Conservation (phyloP, 345 rosid species). For the Salix arbutifolia region DNA sequence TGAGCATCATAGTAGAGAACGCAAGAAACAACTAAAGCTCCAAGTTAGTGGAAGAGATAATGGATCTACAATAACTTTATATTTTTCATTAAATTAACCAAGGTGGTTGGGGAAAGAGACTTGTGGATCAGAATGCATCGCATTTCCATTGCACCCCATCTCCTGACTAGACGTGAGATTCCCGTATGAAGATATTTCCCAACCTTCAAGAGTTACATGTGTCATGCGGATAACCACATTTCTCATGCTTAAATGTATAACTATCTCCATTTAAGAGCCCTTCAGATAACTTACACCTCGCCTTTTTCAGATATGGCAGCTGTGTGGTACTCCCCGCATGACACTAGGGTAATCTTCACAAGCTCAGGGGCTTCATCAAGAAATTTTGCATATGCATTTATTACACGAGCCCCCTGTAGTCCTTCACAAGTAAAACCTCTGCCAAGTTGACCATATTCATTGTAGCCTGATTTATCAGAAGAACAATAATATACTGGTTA, state of each 20-base stretch:
- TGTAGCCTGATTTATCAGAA: conserved; percentile 65
- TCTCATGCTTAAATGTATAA: conserved; percentile 43
- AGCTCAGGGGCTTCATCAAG: conserved; percentile 96
- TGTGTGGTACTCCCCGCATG: conserved; percentile 96
- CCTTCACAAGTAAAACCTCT: conserved; percentile 97
- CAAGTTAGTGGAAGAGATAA: neutral
- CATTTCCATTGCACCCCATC: conserved; percentile 58
- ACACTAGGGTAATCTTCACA: conserved; percentile 77
- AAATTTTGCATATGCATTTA: conserved; percentile 73
- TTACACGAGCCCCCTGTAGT: conserved; percentile 69
- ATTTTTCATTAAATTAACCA: conserved; percentile 9
- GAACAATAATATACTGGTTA: conserved; percentile 16
- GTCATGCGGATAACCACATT: conserved; percentile 46
- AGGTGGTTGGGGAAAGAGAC: conserved; percentile 50
- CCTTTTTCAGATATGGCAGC: conserved; percentile 85
- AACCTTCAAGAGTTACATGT: conserved; percentile 48
- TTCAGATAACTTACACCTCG: conserved; percentile 91
- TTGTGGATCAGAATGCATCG: conserved; percentile 60
- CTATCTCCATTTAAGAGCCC: conserved; percentile 41
- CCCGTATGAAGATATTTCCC: conserved; percentile 46
- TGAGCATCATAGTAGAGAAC: neutral
- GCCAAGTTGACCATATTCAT: conserved; percentile 95
- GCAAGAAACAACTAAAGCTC: neutral
- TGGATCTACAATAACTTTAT: neutral
- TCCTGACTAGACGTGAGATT: conserved; percentile 42